These are phyloP conservation scores for Nakaseomyces delphensis DNA, from an alignment of 1,139 yeast genomes.

Conservation along the genomic window DNA sequence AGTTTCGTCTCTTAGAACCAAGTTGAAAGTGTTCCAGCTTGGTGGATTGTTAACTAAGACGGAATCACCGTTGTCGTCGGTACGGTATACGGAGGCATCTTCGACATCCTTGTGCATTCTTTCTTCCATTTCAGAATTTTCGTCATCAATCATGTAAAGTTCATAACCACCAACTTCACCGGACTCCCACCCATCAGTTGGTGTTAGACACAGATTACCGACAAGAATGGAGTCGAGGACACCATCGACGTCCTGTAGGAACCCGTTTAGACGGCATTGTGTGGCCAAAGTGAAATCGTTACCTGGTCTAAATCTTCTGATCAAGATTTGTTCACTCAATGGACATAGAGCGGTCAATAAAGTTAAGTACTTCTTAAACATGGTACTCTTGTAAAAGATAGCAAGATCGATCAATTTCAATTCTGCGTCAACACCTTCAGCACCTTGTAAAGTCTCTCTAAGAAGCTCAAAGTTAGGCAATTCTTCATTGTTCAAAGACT, in stretches of 20 bases:
- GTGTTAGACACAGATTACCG: constrained; percentile 72
- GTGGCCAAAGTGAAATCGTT: constrained; percentile 90
- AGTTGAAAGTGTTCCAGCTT: constrained; percentile 67
- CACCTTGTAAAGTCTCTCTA: constrained; percentile 17
- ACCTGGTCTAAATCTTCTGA: constrained; percentile 91
- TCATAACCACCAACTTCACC: constrained; percentile 95
- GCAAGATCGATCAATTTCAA: constrained; percentile 46
- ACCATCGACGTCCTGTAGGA: constrained; percentile 27
- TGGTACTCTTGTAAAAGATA: constrained; percentile 46
- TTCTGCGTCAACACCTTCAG: constrained; percentile 18
- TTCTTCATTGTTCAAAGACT: constrained; percentile 38
- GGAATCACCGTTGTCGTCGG: constrained; percentile 62
- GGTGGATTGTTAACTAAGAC: constrained; percentile 78
- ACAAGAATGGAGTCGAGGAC: constrained; percentile 34
- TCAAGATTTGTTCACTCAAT: constrained; percentile 56
- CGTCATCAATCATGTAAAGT: constrained; percentile 65
- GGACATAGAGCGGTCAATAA: constrained; percentile 57
- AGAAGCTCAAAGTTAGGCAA: constrained; percentile 44
- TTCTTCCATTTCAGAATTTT: constrained; percentile 37
- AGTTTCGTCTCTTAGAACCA: constrained; percentile 75
- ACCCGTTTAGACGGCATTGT: constrained; percentile 43
- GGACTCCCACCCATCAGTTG: constrained; percentile 71
- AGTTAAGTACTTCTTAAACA: constrained; percentile 65
- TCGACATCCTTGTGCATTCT: constrained; percentile 23
- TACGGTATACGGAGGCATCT: constrained; percentile 39